Base-by-base conservation (phyloP, 371 early-diverging fungal genomes). In the Saksenaea oblongispora region DNA sequence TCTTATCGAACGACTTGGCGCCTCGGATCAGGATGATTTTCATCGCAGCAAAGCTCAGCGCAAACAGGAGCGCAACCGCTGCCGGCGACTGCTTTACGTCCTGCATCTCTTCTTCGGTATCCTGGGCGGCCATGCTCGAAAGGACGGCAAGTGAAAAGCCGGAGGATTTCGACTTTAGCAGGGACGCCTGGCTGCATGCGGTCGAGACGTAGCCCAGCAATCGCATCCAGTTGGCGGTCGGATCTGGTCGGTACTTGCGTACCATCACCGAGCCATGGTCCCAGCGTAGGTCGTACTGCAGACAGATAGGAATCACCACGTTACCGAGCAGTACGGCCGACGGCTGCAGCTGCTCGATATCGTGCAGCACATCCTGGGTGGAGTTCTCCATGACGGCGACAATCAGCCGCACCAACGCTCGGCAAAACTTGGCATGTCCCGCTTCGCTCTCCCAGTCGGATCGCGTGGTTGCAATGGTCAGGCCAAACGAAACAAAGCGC, bases 11-110 rank as follows among this genome's bases (percentile, higher is more conserved):
- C 34, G 74, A 79, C 54, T 47, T 72, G 42, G 61, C 68, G 11
- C 80, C 83, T 4, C 87, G 77, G 1, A 87, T 75, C 22, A 87
- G 60, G 37, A 87, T 82, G n/a, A 84, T 74, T 51, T 85, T 79
- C 56, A 87, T 68, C 0, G 85, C 84, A 1, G 80, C 75, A 57
- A 87, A 83, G 61, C 85, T 76, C 1, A 84, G 70, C 0, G 83
- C 61, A 13, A 76, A 75, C 26, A 73, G 27, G 7, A 76, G 66
- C 15, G 76, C 74, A 17, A 71, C 59, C 0, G 66, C 41, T 0
- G 66, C 64, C 11, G 74, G 73, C 2, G 73, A 67, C 27, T 79
- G 73, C 14, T 78, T 74, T 0, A 57, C 31, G 27, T 69, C 71
- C 1, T 57, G 57, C 3, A 34, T 18, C 3, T 72, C 63, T 47